Percentiles rank a stretch among this genome's conserved stretches.
Conservation (phyloP, 73 alveolate species). For the Symbiodinium pilosum region DNA sequence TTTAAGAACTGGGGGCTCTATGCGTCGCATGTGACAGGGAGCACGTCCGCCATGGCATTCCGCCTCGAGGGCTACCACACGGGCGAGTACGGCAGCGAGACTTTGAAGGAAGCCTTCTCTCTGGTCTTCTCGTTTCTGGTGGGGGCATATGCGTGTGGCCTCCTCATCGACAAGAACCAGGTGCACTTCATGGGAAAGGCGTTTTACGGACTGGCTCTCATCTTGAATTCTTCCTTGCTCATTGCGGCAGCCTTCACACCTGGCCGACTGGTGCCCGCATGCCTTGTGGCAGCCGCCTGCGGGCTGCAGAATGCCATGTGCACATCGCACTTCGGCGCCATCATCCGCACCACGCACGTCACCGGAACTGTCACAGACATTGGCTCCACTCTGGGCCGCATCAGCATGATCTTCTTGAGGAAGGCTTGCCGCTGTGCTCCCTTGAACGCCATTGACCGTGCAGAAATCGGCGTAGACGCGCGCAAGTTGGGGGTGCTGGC, state of each 20-base stretch:
- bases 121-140: slow-evolving; percentile 57
- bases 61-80: slow-evolving; percentile 68
- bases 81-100: slow-evolving; percentile 36
- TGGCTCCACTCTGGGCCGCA: slow-evolving; percentile 78
- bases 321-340: slow-evolving; percentile 90
- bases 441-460: slow-evolving; percentile 64
- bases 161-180: slow-evolving; percentile 77
- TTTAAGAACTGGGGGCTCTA: slow-evolving; percentile 78
- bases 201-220: slow-evolving; percentile 75
- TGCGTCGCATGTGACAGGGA: slow-evolving; percentile 90
- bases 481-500: slow-evolving; percentile 62
- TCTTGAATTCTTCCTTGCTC: slow-evolving; percentile 41
- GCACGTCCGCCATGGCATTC: slow-evolving; percentile 86
- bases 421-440: slow-evolving; percentile 60
- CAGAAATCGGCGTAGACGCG: slow-evolving; percentile 78
- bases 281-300: slow-evolving; percentile 67
- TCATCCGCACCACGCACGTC: slow-evolving; percentile 81
- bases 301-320: slow-evolving; percentile 93
- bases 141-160: slow-evolving; percentile 79
- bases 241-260: slow-evolving; percentile 58
- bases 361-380: slow-evolving; percentile 74
- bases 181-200: slow-evolving; percentile 87
- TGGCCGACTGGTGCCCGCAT: slow-evolving; percentile 56
- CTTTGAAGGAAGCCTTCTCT: slow-evolving; percentile 38
- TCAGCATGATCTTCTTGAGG: slow-evolving; percentile 80